Evolutionary conservation across 352 stramenopile species (phyloP).

Genomic region (Globisporangium iwayamae): DNA sequence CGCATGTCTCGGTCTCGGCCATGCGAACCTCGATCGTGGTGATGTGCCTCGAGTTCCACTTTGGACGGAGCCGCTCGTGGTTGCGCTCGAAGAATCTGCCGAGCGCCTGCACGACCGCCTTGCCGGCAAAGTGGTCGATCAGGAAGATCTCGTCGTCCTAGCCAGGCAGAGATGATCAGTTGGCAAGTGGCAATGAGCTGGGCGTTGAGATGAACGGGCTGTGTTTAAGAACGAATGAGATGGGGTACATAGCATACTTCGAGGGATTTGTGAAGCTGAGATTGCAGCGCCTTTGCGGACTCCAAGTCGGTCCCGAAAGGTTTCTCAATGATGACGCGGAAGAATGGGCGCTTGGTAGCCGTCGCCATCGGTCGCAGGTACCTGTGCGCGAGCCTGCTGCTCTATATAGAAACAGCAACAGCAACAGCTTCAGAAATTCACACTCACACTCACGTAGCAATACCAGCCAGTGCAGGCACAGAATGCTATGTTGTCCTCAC

Average conservation of each 20-base stretch:
- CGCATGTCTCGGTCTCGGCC: slow-evolving; percentile 61
- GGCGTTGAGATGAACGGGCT: background rate
- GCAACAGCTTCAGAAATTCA: background rate
- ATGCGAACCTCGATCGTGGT: slow-evolving; percentile 44
- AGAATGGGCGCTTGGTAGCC: slow-evolving; percentile 22
- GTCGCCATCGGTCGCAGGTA: slow-evolving; percentile 24
- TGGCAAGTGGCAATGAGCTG: background rate
- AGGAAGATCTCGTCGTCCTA: slow-evolving; percentile 71
- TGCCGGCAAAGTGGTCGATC: slow-evolving; percentile 88
- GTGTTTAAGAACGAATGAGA: background rate
- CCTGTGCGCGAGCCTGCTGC: slow-evolving; percentile 26
- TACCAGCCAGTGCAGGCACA: too few species aligned
- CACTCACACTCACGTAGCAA: background rate
- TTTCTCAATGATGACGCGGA: slow-evolving; percentile 80
- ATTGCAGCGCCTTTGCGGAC: slow-evolving; percentile 45
- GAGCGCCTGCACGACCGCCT: slow-evolving; percentile 57
- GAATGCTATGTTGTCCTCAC: slow-evolving; percentile 16
- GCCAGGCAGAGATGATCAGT: background rate
- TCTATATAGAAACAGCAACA: slow-evolving; percentile 16
- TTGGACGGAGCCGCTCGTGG: slow-evolving; percentile 19
- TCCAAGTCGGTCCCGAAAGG: slow-evolving; percentile 63
- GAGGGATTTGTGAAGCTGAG: slow-evolving; percentile 33
- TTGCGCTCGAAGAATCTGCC: slow-evolving; percentile 53
- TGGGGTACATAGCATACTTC: slow-evolving; percentile 15
- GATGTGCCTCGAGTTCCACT: slow-evolving; percentile 32